Evolutionary conservation across 2,329 filamentous ascomycete species (phyloP), one percentile per base, ranked within the genome.

Genomic region (Dactylellina drechsleri): DNA sequence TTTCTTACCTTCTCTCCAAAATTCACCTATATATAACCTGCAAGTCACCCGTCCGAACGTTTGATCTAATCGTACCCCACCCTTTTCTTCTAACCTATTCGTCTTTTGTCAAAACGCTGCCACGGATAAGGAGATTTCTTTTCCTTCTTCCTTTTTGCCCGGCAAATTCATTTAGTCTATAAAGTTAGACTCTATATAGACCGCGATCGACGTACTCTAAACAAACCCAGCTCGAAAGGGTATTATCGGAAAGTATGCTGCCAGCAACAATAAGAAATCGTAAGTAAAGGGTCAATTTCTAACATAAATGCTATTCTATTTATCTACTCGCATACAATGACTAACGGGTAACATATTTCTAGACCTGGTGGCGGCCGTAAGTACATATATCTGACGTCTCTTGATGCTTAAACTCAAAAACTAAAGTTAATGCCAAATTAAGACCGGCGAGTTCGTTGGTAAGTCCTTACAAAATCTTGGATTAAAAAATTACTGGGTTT

Each of bases 351-450:
- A 23, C 8, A 62, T 53, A 8, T 45, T 16, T 28, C 56, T 58
- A 73, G 70, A 74, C 23, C 52, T 74, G 62, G 70, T 74, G 36
- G 70, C 70, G 40, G 57, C 41, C 53, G 70, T 74, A 40, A 61
- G 68, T 73, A 66, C 4, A 18, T 23, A 5, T 5, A 5, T 7
- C 31, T 36, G 6, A 36, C 10, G 10, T 36, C 31, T 36, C 31
- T 36, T 50, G 7, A 16, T 2, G 45, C 47, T 47, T 5, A 47
- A 15, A 18, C 18, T 52, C 20, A 7, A 47, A 45, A n/a, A 20
- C 50, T 23, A 53, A 53, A 43, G 16, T 41, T 31, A 43, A 53
- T 47, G 45, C 26, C 10, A 28, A 18, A 23, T 20, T 45, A 43
- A 70, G 70, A 47, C 26, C 36, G 70, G 50, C 53, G 70, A 74